These are phyloP conservation scores for Mimosa bimucronata DNA, from an alignment of 306 rosid genomes.

Conservation along the genomic window DNA sequence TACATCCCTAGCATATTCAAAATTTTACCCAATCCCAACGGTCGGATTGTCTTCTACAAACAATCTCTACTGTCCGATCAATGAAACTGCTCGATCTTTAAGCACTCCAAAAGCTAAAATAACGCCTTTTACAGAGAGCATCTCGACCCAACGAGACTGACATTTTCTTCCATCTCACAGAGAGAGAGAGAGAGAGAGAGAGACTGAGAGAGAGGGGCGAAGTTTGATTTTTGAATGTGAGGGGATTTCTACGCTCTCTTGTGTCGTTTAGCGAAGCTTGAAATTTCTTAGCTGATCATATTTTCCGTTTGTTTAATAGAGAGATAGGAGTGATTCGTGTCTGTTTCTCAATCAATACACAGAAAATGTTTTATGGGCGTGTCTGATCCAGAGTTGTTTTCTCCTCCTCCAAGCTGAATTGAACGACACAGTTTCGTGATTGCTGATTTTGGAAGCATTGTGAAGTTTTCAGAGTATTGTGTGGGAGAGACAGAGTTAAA, in stretches of 20 bases:
- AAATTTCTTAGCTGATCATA: not conserved
- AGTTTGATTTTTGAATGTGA: slow-evolving; percentile 71
- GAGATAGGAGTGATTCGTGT: slow-evolving; percentile 42
- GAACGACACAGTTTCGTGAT: slow-evolving; percentile 45
- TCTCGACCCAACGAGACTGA: slow-evolving; percentile 51
- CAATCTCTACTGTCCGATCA: slow-evolving; percentile 54
- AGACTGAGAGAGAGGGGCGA: slow-evolving; percentile 27
- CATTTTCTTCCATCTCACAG: slow-evolving; percentile 44
- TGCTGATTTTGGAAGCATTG: slow-evolving; percentile 53
- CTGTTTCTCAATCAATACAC: slow-evolving; percentile 35
- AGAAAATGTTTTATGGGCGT: slow-evolving; percentile 40
- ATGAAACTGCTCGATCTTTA: slow-evolving; percentile 45
- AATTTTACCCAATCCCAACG: slow-evolving; percentile 60
- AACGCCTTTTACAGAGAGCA: slow-evolving; percentile 44
- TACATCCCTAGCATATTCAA: slow-evolving; percentile 56
- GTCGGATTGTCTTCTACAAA: slow-evolving; percentile 51
- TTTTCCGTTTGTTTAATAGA: not conserved
- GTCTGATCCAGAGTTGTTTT: slow-evolving; percentile 46
- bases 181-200: slow-evolving; percentile 42
- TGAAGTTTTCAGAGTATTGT: slow-evolving; percentile 1
- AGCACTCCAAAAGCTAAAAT: slow-evolving; percentile 30
- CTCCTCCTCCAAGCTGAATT: slow-evolving; percentile 26
- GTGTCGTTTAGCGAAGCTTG: slow-evolving; percentile 44
- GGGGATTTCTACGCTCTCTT: slow-evolving; percentile 28
- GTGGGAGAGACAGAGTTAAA: slow-evolving; percentile 38